Base-by-base conservation (phyloP, 345 rosid genomes). In the Luvunga scandens region DNA sequence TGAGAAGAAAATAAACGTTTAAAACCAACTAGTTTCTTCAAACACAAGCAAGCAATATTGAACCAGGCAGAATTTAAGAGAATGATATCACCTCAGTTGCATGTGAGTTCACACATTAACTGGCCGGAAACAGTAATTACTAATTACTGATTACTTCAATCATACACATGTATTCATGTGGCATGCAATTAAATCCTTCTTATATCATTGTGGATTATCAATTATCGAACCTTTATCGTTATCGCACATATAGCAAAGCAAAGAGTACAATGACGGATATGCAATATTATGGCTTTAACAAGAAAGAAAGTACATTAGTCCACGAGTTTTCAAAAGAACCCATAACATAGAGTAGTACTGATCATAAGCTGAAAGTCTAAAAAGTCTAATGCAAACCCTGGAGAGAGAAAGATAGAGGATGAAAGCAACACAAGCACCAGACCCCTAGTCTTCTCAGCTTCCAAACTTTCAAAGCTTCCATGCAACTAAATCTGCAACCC, bases 401-500 rank as follows among this genome's bases (percentile, higher is more conserved):
- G 7, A 22, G 45, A 82, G 13, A 75, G 78, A 66, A n/a, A 69
- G 36, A 65, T 4, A 56, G n/a, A 27, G 28, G 59, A 69, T 13
- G 59, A 65, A 65, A 77, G 55, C 34, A 36, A 62, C 62, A 73
- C 30, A 38, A 73, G 66, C 67, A 53, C 60, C 30, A 1, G 48
- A 71, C 27, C 69, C 71, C 50, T 18, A 68, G 22, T 22, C 16
- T 38, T 42, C n/a, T 69, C 75, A 33, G 50, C 71, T 77, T 73
- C 68, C 69, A 38, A 66, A 66, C 25, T 25, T 34, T 66, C 24
- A 16, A 53, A 45, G 18, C 50, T 45, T 45, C 50, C 53, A 59
- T 69, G 42, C 64, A 62, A 56, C 73, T 75, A 83, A 68, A 80
- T 63, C 85, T 83, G 85, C 78, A 83, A 63, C 68, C 63, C 36